Conservation (phyloP, 1,284 basidiomycete genomes). For the Pyrrhoderma lamaoense region DNA sequence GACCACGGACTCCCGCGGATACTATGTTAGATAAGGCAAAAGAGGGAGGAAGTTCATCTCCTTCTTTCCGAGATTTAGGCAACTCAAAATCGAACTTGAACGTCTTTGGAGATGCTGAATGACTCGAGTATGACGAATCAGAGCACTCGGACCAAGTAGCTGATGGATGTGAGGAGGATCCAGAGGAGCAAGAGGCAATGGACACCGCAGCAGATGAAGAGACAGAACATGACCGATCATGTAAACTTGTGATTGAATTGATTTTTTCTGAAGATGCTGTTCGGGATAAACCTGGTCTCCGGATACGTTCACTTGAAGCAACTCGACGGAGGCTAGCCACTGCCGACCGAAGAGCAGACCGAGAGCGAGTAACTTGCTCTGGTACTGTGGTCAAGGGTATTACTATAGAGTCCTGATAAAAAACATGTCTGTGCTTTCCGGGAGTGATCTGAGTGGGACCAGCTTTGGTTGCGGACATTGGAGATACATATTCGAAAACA, state of each 20-base stretch:
- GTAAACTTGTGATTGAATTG: neutral
- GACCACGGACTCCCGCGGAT: slow-evolving; percentile 25
- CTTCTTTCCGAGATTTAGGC: slow-evolving; percentile 39
- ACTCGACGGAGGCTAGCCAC: slow-evolving; percentile 7
- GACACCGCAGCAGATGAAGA: slow-evolving; percentile 33
- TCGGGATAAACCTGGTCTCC: neutral
- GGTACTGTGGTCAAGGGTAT: slow-evolving; percentile 37
- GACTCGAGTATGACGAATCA: slow-evolving; percentile 10
- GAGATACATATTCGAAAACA: slow-evolving; percentile 12
- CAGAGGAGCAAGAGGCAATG: slow-evolving; percentile 1
- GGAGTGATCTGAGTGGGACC: slow-evolving; percentile 17
- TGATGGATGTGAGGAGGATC: neutral
- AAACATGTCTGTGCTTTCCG: slow-evolving; percentile 43
- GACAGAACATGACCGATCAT: neutral
- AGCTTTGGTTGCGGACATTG: slow-evolving; percentile 14
- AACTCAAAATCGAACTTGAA: slow-evolving; percentile 55
- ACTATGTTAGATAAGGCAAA: slow-evolving; percentile 33
- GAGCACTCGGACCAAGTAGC: slow-evolving; percentile 7
- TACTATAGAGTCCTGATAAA: slow-evolving; percentile 44
- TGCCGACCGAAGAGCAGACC: neutral
- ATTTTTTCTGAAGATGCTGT: slow-evolving; percentile 2
- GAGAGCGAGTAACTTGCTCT: slow-evolving; percentile 24
- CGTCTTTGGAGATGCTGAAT: slow-evolving; percentile 27
- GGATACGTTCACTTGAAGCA: slow-evolving; percentile 2
- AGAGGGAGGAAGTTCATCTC: slow-evolving; percentile 56